Evolutionary conservation across 495 filamentous ascomycete genomes (phyloP), one percentile per base, ranked within the genome.

Genomic region (Cudoniella acicularis): DNA sequence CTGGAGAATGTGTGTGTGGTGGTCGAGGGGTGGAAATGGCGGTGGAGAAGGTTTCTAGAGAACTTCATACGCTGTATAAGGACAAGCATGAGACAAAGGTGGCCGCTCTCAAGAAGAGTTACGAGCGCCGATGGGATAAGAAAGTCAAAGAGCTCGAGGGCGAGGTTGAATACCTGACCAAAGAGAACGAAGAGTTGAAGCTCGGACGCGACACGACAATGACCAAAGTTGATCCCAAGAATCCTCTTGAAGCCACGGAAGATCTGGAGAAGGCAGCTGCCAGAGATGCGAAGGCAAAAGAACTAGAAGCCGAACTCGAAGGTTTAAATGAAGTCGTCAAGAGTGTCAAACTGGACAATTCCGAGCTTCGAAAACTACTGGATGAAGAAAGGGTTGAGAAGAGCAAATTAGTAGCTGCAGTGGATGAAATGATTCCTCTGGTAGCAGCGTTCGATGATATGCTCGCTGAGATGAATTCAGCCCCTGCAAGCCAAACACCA

Each of bases 71-170:
- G 0, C 79, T 96, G n/a, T 98, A 98, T 77, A 97, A 96, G 73
- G 81, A 83, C 68, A 98, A 98, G 69, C 95, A 98, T 68, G 92
- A 96, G 74, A 88, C 84, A 48, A 98, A 98, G 74, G 92, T 98
- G 23, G 82, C 88, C 0, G 92, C 91, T 8, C 78, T 98, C 57
- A 97, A 97, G 75, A 96, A 96, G 71, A 92, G 87, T 70, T 98
- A 97, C 72, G 91, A 96, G 66, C 79, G 79, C 43, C 84, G 92
- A 48, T 92, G 89, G 85, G 90, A 95, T 69, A 92, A 94, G 75
- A 90, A 87, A 60, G 76, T 91, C 26, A 78, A 79, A 24, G 87
- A 91, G 62, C 82, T 93, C 1, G 87, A 96, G 70, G 73, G 71
- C 1, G 83, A 86, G 56, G 69, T 96, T 13, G 83, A 86, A 47